These are phyloP conservation scores for Microdochium trichocladiopsis DNA, from an alignment of 2,329 filamentous ascomycete species.

Conservation along the genomic window DNA sequence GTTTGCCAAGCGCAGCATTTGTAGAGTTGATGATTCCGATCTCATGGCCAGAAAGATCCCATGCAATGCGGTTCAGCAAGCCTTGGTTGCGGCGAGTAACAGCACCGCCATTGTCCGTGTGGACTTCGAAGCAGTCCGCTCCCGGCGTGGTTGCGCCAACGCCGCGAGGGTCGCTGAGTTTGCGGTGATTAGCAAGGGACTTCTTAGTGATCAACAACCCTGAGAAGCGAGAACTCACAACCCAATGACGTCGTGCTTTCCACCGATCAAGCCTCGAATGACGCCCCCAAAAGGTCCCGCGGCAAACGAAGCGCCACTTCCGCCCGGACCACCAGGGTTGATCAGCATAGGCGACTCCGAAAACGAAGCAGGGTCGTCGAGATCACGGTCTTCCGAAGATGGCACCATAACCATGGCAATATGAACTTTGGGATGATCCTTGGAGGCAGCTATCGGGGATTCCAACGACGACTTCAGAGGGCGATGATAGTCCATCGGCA, in stretches of 20 bases:
- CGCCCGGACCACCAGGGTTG: constrained; percentile 40
- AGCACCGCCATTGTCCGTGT: constrained; percentile 5
- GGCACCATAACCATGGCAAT: constrained; percentile 26
- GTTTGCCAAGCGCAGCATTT: constrained; percentile 18
- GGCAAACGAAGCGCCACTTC: constrained; percentile 26
- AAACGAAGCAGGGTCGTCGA: constrained; percentile 15
- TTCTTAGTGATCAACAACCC: not conserved
- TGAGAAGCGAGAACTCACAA: not conserved
- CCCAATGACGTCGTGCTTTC: constrained; percentile 34
- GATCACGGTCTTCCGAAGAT: constrained; percentile 17
- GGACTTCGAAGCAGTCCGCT: constrained; percentile 28
- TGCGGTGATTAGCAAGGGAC: not conserved
- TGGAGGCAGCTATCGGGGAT: constrained; percentile 14
- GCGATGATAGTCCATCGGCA: constrained; percentile 38
- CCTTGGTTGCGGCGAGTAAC: constrained; percentile 18
- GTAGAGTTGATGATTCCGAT: constrained; percentile 27
- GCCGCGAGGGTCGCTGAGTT: constrained; percentile 36
- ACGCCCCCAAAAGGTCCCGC: constrained; percentile 11
- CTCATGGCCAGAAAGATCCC: constrained; percentile 18
- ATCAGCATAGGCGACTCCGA: constrained; percentile 32
- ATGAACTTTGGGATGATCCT: constrained; percentile 25
- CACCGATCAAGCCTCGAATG: constrained; percentile 28
- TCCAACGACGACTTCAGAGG: too few species aligned
- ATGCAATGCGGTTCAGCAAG: constrained; percentile 23
- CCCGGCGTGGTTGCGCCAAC: constrained; percentile 28